Percentiles rank a stretch among this genome's conserved stretches.
phyloP scores from a whole-genome alignment of 2,329 filamentous ascomycete species.

The Emergomyces africanus region DNA sequence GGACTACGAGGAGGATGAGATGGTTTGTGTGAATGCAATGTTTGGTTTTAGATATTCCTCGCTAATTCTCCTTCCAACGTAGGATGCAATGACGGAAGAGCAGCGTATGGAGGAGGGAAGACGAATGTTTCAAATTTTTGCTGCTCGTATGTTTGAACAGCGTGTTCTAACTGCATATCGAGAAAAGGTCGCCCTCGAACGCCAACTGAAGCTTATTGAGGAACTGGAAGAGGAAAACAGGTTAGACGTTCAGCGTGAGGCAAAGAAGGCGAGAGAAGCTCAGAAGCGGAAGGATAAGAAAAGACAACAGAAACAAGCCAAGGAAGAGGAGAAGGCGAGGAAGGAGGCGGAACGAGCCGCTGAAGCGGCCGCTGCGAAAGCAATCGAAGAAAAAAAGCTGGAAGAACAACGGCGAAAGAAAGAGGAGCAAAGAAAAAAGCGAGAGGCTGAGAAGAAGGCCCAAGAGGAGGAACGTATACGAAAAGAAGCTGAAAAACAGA shows the following conservation, averaged over 20 bases:
- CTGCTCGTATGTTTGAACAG: slow-evolving; percentile 98
- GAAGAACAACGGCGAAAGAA: slow-evolving; percentile 71
- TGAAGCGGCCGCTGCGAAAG: slow-evolving; percentile 65
- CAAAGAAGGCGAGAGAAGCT: slow-evolving; percentile 86
- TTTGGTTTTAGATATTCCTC: slow-evolving; percentile 25
- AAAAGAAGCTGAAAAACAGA: slow-evolving; percentile 75
- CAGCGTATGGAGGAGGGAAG: slow-evolving; percentile 98
- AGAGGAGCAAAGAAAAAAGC: slow-evolving; percentile 85
- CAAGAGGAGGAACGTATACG: slow-evolving; percentile 76
- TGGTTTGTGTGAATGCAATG: slow-evolving; percentile 32
- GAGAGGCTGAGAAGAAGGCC: slow-evolving; percentile 77
- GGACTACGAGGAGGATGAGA: slow-evolving; percentile 53
- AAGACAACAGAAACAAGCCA: slow-evolving; percentile 70
- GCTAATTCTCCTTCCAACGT: slow-evolving; percentile 17
- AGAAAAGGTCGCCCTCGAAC: slow-evolving; percentile 89
- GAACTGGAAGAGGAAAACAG: slow-evolving; percentile 79
- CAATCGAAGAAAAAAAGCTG: slow-evolving; percentile 61
- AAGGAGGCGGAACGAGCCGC: slow-evolving; percentile 81
- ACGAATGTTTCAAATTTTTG: slow-evolving; percentile 99
- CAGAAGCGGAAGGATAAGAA: slow-evolving; percentile 94
- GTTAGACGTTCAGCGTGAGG: slow-evolving; percentile 65
- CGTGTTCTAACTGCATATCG: slow-evolving; percentile 92
- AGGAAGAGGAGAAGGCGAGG: slow-evolving; percentile 81
- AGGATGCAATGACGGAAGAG: slow-evolving; percentile 96
- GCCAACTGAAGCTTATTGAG: slow-evolving; percentile 78